Base-by-base conservation (phyloP, 306 rosid species). In the Pyrus betulifolia region DNA sequence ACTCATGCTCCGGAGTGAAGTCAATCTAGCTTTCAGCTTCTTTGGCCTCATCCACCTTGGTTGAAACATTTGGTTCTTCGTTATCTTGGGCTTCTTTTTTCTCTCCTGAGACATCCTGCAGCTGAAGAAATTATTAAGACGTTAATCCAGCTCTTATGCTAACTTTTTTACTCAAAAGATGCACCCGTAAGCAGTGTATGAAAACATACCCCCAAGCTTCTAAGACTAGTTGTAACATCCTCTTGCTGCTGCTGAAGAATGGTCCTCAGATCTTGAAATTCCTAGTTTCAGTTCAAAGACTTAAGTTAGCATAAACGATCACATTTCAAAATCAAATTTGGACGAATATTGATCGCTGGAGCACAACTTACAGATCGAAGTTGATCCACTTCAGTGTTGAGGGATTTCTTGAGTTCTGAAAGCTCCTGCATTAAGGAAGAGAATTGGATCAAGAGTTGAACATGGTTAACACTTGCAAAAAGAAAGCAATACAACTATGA, bases 231-330 rank as follows among this genome's bases (percentile, higher is more conserved):
- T 61, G 92, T 81, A 55, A 96, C 99, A 88, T 96, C 99, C 71
- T 96, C 99, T 77, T 93, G 97, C 79, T 96, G 97, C 84, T 92
- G 97, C 81, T 88, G 96, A 80, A 96, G 97, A 78, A 97, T 90
- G 67, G 91, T 89, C 88, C 96, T 89, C 80, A 92, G 87, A 68
- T 91, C 97, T 96, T 87, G 88, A 71, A 96, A 92, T 84, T 96
- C 99, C 99, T 96, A 75, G 33, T 82, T 88, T 79, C 23, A 23
- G 57, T 60, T 28, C 67, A 19, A 74, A 21, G 60, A 71, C 75
- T 74, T 65, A 64, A 49, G 28, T 70, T 74, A 67, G 55, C 38
- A 19, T 11, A 66, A 66, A 66, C 55, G 42, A 31, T 15, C 15
- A 67, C 44, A 28, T 12, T 38, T 78, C 7, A 70, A 33, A 69